Percentiles rank a stretch among this genome's conserved stretches.
phyloP scores from a whole-genome alignment of 1,284 basidiomycete species.

The Pterulicium gracile region DNA sequence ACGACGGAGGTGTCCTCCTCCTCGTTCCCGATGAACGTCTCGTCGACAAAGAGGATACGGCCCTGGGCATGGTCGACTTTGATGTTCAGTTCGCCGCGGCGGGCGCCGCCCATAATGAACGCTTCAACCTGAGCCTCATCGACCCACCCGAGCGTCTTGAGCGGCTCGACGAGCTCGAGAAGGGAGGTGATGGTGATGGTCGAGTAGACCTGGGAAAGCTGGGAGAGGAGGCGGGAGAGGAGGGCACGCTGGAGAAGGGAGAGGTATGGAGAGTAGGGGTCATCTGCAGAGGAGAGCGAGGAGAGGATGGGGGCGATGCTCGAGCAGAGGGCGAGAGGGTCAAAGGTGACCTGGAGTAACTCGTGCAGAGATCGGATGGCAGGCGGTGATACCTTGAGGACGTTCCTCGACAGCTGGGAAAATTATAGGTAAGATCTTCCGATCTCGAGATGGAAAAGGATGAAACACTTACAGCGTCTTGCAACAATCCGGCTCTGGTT shows the following conservation, averaged over 20 bases:
- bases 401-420: conserved; percentile 67
- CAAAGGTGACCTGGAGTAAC: conserved; percentile 90
- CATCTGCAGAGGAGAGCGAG: conserved; percentile 39
- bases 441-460: neutral
- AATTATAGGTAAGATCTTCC: conserved; percentile 7
- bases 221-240: conserved; percentile 87
- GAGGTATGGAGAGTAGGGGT: conserved; percentile 71
- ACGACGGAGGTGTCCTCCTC: conserved; percentile 22
- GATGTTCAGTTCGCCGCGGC: conserved; percentile 81
- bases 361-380: conserved; percentile 78
- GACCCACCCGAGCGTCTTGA: conserved; percentile 18
- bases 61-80: conserved; percentile 86
- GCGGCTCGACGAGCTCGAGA: conserved; percentile 66
- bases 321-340: conserved; percentile 83
- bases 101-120: conserved; percentile 88
- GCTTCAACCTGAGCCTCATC: conserved; percentile 77
- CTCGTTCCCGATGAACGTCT: conserved; percentile 46
- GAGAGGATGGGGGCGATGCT: conserved; percentile 78
- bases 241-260: conserved; percentile 88
- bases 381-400: conserved; percentile 75
- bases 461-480: conserved; percentile 61
- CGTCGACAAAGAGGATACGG: conserved; percentile 81
- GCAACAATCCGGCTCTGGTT: conserved; percentile 66
- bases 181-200: conserved; percentile 76
- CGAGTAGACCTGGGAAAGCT: conserved; percentile 92